These are phyloP conservation scores for Heterobasidion irregulare DNA, from an alignment of 1,284 basidiomycete genomes.

Conservation along the genomic window DNA sequence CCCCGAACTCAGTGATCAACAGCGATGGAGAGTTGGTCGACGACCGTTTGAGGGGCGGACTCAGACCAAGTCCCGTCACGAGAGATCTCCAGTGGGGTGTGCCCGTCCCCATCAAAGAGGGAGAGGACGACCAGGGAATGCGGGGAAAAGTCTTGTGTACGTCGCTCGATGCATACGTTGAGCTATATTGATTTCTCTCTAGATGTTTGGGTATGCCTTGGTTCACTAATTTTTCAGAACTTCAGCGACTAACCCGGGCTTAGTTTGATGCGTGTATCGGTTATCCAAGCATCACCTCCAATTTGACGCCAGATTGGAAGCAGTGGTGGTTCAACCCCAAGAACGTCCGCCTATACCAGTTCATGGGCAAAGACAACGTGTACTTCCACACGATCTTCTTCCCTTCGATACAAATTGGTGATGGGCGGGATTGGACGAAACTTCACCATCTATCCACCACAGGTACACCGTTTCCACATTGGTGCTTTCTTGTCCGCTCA, in stretches of 20 bases:
- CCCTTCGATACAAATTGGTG: constrained; percentile 86
- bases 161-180: background rate
- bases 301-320: constrained; percentile 92
- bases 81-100: constrained; percentile 97
- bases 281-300: constrained; percentile 96
- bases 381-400: constrained; percentile 99
- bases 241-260: constrained; percentile 3
- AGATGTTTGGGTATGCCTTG: constrained; percentile 76
- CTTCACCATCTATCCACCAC: constrained; percentile 95
- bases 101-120: constrained; percentile 73
- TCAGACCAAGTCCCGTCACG: constrained; percentile 88
- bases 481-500: background rate
- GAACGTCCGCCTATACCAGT: constrained; percentile 92
- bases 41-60: constrained; percentile 80
- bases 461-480: constrained; percentile 34
- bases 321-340: constrained; percentile 97
- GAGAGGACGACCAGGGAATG: constrained; percentile 76
- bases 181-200: background rate
- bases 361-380: constrained; percentile 99
- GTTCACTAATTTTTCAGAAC: background rate
- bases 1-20: constrained; percentile 86
- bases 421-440: constrained; percentile 89
- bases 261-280: constrained; percentile 98
- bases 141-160: constrained; percentile 91
- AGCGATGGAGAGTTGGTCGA: constrained; percentile 85